Evolutionary conservation across 225 moss, liverwort and hornwort genomes (phyloP), one percentile per base, ranked within the genome.

Genomic region (Rhytidiadelphus loreus): DNA sequence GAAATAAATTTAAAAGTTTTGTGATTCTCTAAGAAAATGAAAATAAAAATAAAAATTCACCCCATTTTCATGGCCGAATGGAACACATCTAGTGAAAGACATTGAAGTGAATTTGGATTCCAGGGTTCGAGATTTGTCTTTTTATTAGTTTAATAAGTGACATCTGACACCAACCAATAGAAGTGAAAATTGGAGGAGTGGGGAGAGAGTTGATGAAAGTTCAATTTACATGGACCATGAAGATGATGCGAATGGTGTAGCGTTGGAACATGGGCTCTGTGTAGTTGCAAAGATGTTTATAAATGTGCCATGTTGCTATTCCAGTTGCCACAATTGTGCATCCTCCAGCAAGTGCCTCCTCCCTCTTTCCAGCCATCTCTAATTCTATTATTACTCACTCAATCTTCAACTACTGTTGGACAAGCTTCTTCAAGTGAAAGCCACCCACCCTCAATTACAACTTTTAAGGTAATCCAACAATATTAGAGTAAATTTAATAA

Each of bases 241-340:
- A 98, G 66, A 98, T 91, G 48, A 98, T 98, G 76, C 98, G 95
- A 85, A 98, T 95, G 32, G 91, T 98, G 84, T 98, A 97, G 59
- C 96, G 94, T 77, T 98, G 98, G 88, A 90, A 97, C 15, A 92
- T 93, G 43, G 98, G 96, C 85, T 98, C 93, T 8, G 92, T 93
- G 52, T 98, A 98, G 84, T 97, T 97, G 83, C 90, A 89, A 69
- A 98, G 92, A 86, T 98, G 98, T 83, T 94, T 95, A 86, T 95
- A 98, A 62, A 98, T 97, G 86, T 96, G 95, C 91, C 93, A 90
- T 75, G 94, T 91, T 88, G 98, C 88, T 43, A 97, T 55, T 1
- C 85, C 63, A 77, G 83, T 91, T 46, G 96, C 96, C 7, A 86
- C 92, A 46, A 93, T 11, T 75, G 96, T 91, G 82, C 95, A 98